Base-by-base conservation (phyloP, 2,329 filamentous ascomycete genomes). In the Exserohilum rostratum region DNA sequence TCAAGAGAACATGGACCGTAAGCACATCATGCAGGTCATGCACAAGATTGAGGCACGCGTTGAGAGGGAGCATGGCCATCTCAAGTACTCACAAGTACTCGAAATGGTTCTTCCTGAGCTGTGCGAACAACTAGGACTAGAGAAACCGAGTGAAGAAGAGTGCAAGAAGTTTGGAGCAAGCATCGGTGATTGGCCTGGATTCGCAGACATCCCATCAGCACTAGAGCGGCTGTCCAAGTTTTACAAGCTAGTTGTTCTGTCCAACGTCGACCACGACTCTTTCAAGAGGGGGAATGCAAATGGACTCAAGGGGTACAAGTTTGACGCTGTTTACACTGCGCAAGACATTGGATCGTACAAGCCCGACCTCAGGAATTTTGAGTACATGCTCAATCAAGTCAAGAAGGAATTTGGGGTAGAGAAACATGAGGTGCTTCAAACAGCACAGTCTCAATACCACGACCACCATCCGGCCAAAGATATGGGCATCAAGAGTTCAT, bases 301-400 rank as follows among this genome's bases (percentile, higher is more conserved):
- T 0, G 79, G 82, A 22, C 74, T 90, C 11, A 69, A 76, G 15
- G 82, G 80, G 0, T 79, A 83, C 20, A 62, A 77, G 11, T 87
- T 91, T 65, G 87, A 89, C 63, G 80, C 82, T 11, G 78, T 90
- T 20, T 85, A 88, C 72, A 90, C 88, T 2, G 89, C 89, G 1
- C 79, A 91, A 73, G 83, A 89, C 39, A 85, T 91, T 48, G 88
- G 89, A 1, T 81, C 78, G 6, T 92, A 91, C 72, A 92, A 92
- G 77, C 90, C 90, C 0, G 76, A 83, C 57, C 69, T 75, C 33
- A 70, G 70, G 25, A 91, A 90, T 65, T 92, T 92, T 61, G 78
- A 83, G 51, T 88, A 88, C 66, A 76, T 91, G 73, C 76, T 90
- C 12, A 69, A 72, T 12, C 77, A 81, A 30, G 81, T 84, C 15